These are phyloP conservation scores for Lentinula novae-zelandiae DNA, from an alignment of 1,284 basidiomycete species.

Conservation along the genomic window DNA sequence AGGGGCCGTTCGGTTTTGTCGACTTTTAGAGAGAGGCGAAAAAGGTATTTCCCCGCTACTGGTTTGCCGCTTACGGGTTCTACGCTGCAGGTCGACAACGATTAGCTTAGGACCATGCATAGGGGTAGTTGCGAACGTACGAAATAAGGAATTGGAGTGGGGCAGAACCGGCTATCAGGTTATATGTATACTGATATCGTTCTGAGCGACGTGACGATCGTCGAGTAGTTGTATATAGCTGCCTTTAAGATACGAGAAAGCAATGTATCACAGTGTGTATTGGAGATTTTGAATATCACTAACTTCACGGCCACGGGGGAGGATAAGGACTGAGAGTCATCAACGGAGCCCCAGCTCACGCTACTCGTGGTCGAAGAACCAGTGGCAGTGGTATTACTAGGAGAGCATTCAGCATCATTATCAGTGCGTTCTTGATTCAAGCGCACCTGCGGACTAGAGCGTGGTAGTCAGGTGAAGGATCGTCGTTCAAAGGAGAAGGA, in stretches of 20 bases:
- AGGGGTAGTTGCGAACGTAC: constrained; percentile 25
- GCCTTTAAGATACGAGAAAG: neutral
- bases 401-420: neutral
- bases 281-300: neutral
- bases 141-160: constrained; percentile 43
- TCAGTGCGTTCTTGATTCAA: neutral
- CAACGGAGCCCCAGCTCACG: neutral
- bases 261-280: neutral
- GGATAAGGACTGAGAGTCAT: neutral
- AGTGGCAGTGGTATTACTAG: constrained; percentile 2
- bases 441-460: constrained; percentile 36
- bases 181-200: constrained; percentile 45
- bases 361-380: constrained; percentile 4
- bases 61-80: constrained; percentile 43
- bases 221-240: constrained; percentile 13
- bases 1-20: constrained; percentile 50
- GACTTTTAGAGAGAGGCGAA: constrained; percentile 48
- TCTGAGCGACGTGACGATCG: constrained; percentile 24
- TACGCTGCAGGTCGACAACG: constrained; percentile 33
- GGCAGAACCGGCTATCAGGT: constrained; percentile 34
- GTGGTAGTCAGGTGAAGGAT: constrained; percentile 40
- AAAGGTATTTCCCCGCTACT: constrained; percentile 40
- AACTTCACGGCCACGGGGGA: neutral
- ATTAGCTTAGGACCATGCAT: neutral
- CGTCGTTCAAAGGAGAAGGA: constrained; percentile 19